A percentile compares a stretch with the other conserved stretches of the same genome.
phyloP scores from a whole-genome alignment of 495 filamentous ascomycete species.

The Penicillium pancosmium region DNA sequence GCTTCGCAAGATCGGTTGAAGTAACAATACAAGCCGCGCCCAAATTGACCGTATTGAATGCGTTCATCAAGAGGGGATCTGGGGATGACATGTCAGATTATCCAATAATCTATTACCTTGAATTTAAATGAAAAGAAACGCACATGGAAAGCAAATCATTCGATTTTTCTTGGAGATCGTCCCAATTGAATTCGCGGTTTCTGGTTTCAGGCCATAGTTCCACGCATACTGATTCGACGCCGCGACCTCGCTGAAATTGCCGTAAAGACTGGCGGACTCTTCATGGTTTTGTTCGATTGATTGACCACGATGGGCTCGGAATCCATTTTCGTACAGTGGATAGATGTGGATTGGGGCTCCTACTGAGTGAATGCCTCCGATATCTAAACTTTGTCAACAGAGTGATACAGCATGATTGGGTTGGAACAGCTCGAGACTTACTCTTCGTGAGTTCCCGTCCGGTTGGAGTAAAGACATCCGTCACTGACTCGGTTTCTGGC shows the following conservation, averaged over 20 bases:
- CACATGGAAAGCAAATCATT: conserved; percentile 58
- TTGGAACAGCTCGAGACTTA: conserved; percentile 6
- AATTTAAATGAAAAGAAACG: conserved; percentile 3
- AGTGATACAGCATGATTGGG: not conserved
- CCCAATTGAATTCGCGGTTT: conserved; percentile 42
- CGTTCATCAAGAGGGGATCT: conserved; percentile 65
- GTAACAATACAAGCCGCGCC: conserved; percentile 56
- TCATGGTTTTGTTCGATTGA: conserved; percentile 48
- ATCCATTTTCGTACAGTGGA: conserved; percentile 56
- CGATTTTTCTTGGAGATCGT: conserved; percentile 51
- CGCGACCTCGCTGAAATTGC: conserved; percentile 50
- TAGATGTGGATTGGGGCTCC: conserved; percentile 58
- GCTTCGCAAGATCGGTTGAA: conserved; percentile 46
- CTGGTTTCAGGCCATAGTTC: conserved; percentile 44
- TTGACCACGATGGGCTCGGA: conserved; percentile 52
- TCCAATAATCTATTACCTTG: too few relatives aligned
- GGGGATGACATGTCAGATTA: not conserved
- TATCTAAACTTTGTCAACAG: conserved; percentile 13
- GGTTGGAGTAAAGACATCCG: conserved; percentile 21
- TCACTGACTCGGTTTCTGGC: conserved; percentile 29
- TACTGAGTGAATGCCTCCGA: conserved; percentile 49
- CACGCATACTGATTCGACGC: conserved; percentile 47
- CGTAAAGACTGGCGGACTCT: conserved; percentile 53
- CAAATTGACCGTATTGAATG: conserved; percentile 61
- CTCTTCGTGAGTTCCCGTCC: conserved; percentile 12